These are phyloP conservation scores for Dioszegia hungarica DNA, from an alignment of 768 basidiomycete species.

Conservation along the genomic window DNA sequence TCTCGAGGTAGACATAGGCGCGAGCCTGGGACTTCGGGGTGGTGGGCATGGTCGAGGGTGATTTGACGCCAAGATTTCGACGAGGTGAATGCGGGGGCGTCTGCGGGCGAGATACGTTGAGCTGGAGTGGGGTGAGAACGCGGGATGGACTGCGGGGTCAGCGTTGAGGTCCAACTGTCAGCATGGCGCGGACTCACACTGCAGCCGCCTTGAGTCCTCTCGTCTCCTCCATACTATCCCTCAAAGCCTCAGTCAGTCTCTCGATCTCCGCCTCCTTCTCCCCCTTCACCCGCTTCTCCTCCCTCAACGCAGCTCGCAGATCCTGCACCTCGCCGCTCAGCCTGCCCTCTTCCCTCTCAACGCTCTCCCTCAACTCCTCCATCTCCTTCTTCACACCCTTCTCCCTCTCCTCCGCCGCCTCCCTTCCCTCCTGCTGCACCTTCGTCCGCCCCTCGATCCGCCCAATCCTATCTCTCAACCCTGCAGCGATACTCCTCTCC, in stretches of 20 bases:
- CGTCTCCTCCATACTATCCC: neutral
- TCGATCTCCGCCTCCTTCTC: conserved; percentile 26
- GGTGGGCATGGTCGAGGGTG: neutral
- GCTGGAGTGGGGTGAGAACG: neutral
- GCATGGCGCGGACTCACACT: neutral
- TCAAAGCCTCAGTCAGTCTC: neutral
- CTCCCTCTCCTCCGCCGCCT: neutral
- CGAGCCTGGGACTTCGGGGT: neutral
- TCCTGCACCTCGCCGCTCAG: neutral
- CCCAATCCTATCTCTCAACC: conserved; percentile 34
- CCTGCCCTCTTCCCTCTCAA: neutral
- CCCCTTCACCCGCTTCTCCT: conserved; percentile 17
- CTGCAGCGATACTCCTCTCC: conserved; percentile 22
- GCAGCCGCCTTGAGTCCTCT: neutral
- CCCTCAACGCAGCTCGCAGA: neutral
- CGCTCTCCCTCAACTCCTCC: neutral
- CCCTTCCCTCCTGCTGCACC: conserved; percentile 6
- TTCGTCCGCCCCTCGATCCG: conserved; percentile 24
- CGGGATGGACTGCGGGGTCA: neutral
- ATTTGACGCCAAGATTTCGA: neutral
- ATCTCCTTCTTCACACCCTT: neutral
- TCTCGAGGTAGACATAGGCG: conserved; percentile 16
- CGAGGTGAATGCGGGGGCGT: conserved; percentile 3
- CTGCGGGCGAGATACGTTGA: neutral
- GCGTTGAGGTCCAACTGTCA: neutral